A percentile compares a stretch with the other conserved stretches of the same genome.
phyloP scores from a whole-genome alignment of 2,329 filamentous ascomycete species.

The Fusarium tupiense region DNA sequence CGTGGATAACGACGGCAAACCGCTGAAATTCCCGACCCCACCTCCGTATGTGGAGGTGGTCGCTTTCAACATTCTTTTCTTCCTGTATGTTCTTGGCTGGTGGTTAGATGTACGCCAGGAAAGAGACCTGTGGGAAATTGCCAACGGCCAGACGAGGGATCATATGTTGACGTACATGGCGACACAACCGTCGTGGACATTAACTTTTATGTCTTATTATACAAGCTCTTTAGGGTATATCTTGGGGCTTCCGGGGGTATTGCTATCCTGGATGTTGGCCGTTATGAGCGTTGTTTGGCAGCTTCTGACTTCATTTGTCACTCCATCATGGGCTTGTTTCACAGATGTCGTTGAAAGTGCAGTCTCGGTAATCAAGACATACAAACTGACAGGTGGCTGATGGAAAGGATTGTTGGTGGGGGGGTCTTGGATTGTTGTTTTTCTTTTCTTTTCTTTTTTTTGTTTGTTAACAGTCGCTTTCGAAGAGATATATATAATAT shows the following conservation, averaged over 20 bases:
- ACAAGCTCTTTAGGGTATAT: not conserved
- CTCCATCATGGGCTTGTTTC: not conserved
- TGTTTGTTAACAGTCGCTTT: not conserved
- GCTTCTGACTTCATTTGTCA: not conserved
- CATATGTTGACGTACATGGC: conserved; percentile 39
- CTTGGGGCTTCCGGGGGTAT: not conserved
- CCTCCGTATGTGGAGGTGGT: not conserved
- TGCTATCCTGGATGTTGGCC: not conserved
- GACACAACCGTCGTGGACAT: not conserved
- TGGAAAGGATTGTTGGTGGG: not conserved
- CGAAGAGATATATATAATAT: too few relatives aligned
- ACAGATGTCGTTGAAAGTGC: not conserved
- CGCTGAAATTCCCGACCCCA: not conserved
- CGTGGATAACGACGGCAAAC: not conserved
- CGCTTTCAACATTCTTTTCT: not conserved
- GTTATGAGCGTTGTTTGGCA: not conserved
- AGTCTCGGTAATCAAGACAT: not conserved
- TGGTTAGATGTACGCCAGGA: conserved; percentile 37
- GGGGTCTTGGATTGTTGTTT: not conserved
- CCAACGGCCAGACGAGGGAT: conserved; percentile 45
- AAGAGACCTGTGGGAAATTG: conserved; percentile 44
- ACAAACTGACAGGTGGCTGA: not conserved
- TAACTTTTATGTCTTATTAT: not conserved
- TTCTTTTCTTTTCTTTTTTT: not conserved
- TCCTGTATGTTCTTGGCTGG: conserved; percentile 24